Base-by-base conservation (phyloP, 1,284 basidiomycete species). In the Trichosporon sp. region DNA sequence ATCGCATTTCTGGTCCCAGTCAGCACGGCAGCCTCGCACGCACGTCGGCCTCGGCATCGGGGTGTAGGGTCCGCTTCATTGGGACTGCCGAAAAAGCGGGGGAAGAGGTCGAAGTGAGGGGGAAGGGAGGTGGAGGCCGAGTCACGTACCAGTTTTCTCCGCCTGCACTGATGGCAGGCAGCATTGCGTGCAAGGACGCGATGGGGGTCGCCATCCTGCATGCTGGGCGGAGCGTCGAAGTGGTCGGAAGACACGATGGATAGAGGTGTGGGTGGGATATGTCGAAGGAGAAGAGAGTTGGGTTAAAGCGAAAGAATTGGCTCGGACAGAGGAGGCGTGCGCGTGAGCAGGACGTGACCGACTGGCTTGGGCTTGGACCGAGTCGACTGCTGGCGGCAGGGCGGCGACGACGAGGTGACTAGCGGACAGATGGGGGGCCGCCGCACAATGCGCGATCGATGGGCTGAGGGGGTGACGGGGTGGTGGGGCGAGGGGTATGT, bases 131-230 rank as follows among this genome's bases (percentile, higher is more conserved):
- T 51, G 47, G 47, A 51, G 47, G 47, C 21, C 7, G 21, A 35
- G 23, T 12, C 13, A 68, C 75, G 75, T 42, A 80, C 80, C 38
- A 81, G 70, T 66, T 81, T 81, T 12, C 78, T 70, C 38, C 66
- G 76, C 71, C 79, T 69, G 69, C 80, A 81, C 58, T 78, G 78
- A 72, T 80, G 80, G 68, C 80, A 81, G 6, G 80, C 80, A 5
- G 78, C 73, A 60, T 80, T 80, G 15, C 80, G 72, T 12, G 79
- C 78, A 1, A 81, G 70, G 18, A 80, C 77, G 62, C 71, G 68
- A 51, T 72, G 71, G 6, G 71, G 71, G 44, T 72, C 71, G 51
- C 64, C 42, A 35, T 70, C 70, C 15, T 67, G 64, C 70, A 72
- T 72, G 27, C 15, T 62, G 44, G 56, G 18, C 56, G 56, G 27